Percentiles rank a stretch among this genome's conserved stretches.
Conservation (phyloP, 208 protist genomes). For the Herpetomonas muscarum region DNA sequence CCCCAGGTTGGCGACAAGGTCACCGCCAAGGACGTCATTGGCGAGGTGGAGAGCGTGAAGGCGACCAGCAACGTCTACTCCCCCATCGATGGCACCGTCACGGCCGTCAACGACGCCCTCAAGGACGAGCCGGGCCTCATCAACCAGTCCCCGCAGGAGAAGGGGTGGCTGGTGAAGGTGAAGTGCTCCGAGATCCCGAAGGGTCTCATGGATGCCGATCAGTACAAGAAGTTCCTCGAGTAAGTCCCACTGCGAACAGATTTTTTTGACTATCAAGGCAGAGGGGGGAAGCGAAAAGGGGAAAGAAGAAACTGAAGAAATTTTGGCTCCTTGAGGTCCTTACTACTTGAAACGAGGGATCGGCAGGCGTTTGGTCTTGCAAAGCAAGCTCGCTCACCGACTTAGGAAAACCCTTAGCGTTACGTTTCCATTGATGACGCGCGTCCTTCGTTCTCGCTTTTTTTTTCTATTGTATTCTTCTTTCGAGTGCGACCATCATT, state of each 20-base stretch:
- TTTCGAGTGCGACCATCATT: too few species aligned
- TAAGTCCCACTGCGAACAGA: conserved; percentile 13
- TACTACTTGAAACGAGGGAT: too few species aligned
- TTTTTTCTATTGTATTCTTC: neutral
- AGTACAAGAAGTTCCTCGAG: conserved; percentile 88
- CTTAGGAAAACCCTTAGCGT: too few species aligned
- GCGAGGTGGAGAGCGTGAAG: conserved; percentile 92
- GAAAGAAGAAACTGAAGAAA: conserved; percentile 11
- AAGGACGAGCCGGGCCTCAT: conserved; percentile 82
- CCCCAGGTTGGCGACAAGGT: conserved; percentile 84
- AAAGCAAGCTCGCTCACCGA: too few species aligned
- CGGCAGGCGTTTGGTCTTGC: too few species aligned
- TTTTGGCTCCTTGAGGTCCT: too few species aligned
- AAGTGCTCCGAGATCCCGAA: conserved; percentile 67
- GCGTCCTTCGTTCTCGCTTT: neutral
- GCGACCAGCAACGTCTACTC: conserved; percentile 90
- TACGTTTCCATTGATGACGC: too few species aligned
- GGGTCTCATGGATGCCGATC: conserved; percentile 73
- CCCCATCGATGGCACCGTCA: conserved; percentile 77
- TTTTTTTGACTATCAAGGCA: neutral
- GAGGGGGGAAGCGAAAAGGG: neutral
- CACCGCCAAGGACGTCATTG: conserved; percentile 58
- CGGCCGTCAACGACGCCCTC: conserved; percentile 80
- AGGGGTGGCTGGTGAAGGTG: conserved; percentile 89
- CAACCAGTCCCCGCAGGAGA: conserved; percentile 81